Evolutionary conservation across 2,329 filamentous ascomycete species (phyloP).

Genomic region (Hymenoscyphus scutula): DNA sequence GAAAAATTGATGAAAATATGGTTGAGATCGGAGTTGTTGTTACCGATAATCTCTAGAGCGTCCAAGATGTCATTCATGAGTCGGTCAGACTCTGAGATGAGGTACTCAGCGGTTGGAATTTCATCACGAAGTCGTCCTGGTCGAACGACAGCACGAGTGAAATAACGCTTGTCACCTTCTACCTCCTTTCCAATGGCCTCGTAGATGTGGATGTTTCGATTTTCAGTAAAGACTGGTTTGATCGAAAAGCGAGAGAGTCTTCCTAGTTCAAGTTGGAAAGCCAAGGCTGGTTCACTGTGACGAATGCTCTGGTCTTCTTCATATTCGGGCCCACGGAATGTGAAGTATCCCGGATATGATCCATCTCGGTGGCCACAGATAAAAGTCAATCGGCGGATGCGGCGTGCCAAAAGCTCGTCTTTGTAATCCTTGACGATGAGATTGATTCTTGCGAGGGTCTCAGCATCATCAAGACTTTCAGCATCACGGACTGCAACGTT

Average conservation of each 20-base stretch:
- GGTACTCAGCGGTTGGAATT: constrained; percentile 97
- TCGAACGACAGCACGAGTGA: constrained; percentile 91
- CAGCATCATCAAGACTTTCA: constrained; percentile 77
- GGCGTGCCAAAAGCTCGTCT: constrained; percentile 76
- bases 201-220: constrained; percentile 98
- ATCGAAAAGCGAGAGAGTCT: constrained; percentile 96
- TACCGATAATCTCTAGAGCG: constrained; percentile 95
- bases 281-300: constrained; percentile 92
- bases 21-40: constrained; percentile 98
- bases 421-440: constrained; percentile 77
- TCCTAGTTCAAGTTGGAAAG: constrained; percentile 96
- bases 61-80: constrained; percentile 98
- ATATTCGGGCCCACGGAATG: constrained; percentile 90
- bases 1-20: constrained; percentile 99
- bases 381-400: constrained; percentile 88
- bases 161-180: constrained; percentile 97
- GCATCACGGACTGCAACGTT: constrained; percentile 90
- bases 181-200: constrained; percentile 93
- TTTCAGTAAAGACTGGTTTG: constrained; percentile 97
- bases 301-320: constrained; percentile 92
- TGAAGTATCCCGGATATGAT: constrained; percentile 95
- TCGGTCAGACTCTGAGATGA: constrained; percentile 94
- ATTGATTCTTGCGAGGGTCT: constrained; percentile 73
- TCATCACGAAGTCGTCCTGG: constrained; percentile 93
- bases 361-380: constrained; percentile 94